Base-by-base conservation (phyloP, 2,329 filamentous ascomycete species). In the Trichoderma gracile region DNA sequence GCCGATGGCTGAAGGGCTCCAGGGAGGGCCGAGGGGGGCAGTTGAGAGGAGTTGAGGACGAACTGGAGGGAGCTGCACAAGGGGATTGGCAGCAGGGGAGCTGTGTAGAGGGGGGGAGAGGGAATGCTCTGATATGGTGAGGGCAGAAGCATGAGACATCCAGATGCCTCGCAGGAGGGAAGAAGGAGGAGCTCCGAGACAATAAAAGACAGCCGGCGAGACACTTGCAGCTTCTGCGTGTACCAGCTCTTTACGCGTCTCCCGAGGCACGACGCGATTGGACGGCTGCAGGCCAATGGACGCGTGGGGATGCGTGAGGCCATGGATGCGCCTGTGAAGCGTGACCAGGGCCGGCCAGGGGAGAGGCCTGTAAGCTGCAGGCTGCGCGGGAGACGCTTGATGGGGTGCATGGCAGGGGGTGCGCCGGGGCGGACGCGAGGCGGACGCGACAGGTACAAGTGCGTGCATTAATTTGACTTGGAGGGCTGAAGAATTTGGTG, bases 301-400 rank as follows among this genome's bases (percentile, higher is more conserved):
- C 61, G 61, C 61, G 61, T 64, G 53, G 61, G 53, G 61, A 63
- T 56, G 50, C 61, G 61, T 50, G 50, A 23, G 23, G 45, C 46
- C 45, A 50, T 23, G 57, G 57, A 60, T 50, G 46, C 57, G 58
- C 58, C 58, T 19, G 7, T 52, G 58, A 53, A 46, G 58, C 58
- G 58, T 25, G 58, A 45, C 49, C 47, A 15, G 54, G 54, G 54
- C 33, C 33, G 33, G 10, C 33, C 33, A 38, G 33, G 33, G 33
- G 33, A 38, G 47, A 45, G 40, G 54, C 47, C 33, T 52, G 49
- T 17, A 17, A 52, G 49, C 30, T 43, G 56, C 42, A 59, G n/a
- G 25, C 15, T 6, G 42, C 42, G 54, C 25, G 21, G 25, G 25
- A 57, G 42, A 57, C 12, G 33, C 33, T 33, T 14, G 10, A 38